These are phyloP conservation scores for Tetrapyrgos nigripes DNA, from an alignment of 1,284 basidiomycete genomes.

Conservation along the genomic window DNA sequence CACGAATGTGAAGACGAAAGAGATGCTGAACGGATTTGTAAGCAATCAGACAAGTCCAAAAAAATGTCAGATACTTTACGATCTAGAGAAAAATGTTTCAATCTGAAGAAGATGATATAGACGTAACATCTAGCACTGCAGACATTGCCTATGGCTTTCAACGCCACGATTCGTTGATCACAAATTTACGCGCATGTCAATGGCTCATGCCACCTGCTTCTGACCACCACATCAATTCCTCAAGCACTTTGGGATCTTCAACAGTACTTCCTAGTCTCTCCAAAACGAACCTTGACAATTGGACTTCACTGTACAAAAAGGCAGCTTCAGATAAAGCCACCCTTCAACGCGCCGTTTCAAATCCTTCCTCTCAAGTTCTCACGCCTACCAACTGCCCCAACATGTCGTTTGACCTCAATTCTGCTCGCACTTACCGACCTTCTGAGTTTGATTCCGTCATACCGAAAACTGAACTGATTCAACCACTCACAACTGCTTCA, in stretches of 20 bases:
- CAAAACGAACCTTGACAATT: neutral
- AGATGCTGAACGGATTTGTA: constrained; percentile 31
- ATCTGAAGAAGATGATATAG: neutral
- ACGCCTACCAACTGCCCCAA: no score
- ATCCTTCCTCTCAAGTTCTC: no score
- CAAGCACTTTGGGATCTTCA: neutral
- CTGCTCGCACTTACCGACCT: no score
- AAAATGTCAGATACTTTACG: neutral
- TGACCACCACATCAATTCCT: neutral
- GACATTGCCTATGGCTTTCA: neutral
- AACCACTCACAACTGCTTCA: no score
- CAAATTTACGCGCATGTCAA: neutral
- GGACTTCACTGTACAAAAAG: no score
- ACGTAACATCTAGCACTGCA: neutral
- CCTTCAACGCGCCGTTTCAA: no score
- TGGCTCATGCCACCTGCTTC: neutral
- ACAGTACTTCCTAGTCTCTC: neutral
- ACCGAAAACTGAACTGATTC: no score
- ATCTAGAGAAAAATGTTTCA: neutral
- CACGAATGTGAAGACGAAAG: constrained; percentile 39
- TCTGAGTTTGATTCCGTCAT: no score
- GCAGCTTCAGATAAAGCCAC: no score
- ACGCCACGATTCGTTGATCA: neutral
- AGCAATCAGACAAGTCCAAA: neutral
- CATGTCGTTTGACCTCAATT: no score